Evolutionary conservation across 257 asterid species (phyloP).

Genomic region (Solanum virginianum): DNA sequence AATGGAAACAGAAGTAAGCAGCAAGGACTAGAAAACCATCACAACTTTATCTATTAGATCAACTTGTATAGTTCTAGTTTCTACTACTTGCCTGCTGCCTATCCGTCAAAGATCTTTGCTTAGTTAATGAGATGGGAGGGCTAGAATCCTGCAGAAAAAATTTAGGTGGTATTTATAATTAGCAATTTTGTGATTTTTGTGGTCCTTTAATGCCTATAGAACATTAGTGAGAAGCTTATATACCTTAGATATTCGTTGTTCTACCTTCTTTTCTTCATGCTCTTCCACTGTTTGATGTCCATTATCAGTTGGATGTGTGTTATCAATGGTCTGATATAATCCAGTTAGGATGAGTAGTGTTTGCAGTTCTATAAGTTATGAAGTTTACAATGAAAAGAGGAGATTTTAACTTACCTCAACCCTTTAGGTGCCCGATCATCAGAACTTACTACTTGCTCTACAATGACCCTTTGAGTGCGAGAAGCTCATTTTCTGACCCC

Average conservation of each 20-base stretch:
- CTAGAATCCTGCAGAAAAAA: constrained; percentile 63
- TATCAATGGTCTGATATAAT: constrained; percentile 33
- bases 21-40: neutral
- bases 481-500: constrained; percentile 63
- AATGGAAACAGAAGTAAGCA: neutral
- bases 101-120: constrained; percentile 83
- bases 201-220: neutral
- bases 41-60: neutral
- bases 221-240: constrained; percentile 11
- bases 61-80: constrained; percentile 6
- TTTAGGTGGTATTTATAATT: constrained; percentile 2
- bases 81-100: constrained; percentile 65
- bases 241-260: constrained; percentile 37
- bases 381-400: neutral
- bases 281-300: constrained; percentile 24
- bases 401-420: constrained; percentile 29
- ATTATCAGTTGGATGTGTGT: constrained; percentile 28
- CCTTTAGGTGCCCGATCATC: constrained; percentile 21
- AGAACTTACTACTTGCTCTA: constrained; percentile 33
- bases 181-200: neutral
- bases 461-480: constrained; percentile 36
- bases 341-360: constrained; percentile 1
- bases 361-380: constrained; percentile 1
- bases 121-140: constrained; percentile 34
- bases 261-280: constrained; percentile 23